A percentile compares a stretch with the other conserved stretches of the same genome.
phyloP scores from a whole-genome alignment of 106 monocot species.

The Triglochin maritima region DNA sequence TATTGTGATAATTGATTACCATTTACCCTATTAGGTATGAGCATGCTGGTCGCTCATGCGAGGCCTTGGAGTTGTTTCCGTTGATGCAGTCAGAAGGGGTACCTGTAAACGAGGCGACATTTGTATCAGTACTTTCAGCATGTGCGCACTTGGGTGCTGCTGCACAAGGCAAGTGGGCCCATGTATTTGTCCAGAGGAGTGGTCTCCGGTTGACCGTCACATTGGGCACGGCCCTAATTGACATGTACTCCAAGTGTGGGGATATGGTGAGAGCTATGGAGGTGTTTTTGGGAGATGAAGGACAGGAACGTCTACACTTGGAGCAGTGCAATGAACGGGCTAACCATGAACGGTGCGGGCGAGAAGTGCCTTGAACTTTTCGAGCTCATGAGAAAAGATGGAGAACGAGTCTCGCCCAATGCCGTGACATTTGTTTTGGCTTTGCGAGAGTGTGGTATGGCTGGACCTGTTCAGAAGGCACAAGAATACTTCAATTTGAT shows the following conservation, averaged over 20 bases:
- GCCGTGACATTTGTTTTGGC: slow-evolving; percentile 52
- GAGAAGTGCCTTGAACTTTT: slow-evolving; percentile 41
- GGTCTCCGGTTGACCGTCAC: slow-evolving; percentile 31
- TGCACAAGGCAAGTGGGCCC: slow-evolving; percentile 64
- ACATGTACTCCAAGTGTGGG: slow-evolving; percentile 89
- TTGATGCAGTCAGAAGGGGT: slow-evolving; percentile 42
- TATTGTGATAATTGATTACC: no score
- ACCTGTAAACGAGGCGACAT: slow-evolving; percentile 40
- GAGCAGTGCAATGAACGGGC: slow-evolving; percentile 54
- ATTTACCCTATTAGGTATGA: background rate
- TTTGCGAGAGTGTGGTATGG: slow-evolving; percentile 48
- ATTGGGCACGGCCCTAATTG: slow-evolving; percentile 60
- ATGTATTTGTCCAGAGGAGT: slow-evolving; percentile 32
- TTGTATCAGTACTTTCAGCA: slow-evolving; percentile 62
- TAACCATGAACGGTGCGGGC: slow-evolving; percentile 63
- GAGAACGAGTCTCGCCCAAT: slow-evolving; percentile 26
- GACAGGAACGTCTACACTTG: slow-evolving; percentile 74
- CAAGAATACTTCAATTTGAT: slow-evolving; percentile 30
- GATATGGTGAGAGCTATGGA: slow-evolving; percentile 40
- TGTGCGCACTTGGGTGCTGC: slow-evolving; percentile 58
- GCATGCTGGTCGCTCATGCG: slow-evolving; percentile 10
- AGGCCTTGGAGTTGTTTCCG: slow-evolving; percentile 19
- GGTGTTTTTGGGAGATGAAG: slow-evolving; percentile 53
- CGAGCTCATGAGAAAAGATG: slow-evolving; percentile 29
- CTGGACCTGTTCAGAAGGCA: slow-evolving; percentile 43